phyloP scores from a whole-genome alignment of 805 yeast species.

The Myxozyma melibiosi region DNA sequence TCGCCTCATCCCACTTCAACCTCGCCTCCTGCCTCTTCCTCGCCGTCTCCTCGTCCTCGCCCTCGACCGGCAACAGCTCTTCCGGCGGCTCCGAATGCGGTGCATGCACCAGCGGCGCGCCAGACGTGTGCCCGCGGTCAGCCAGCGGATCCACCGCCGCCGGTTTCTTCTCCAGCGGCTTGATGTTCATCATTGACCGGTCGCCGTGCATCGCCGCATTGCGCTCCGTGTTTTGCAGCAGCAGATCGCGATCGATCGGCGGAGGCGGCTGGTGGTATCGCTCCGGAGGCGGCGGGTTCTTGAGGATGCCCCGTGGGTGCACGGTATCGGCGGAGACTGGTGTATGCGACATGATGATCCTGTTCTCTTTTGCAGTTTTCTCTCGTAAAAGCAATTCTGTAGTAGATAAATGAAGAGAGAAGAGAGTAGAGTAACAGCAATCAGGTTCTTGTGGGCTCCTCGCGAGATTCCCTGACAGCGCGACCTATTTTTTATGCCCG shows the following conservation, averaged over 20 bases:
- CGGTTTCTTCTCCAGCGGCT: constrained; percentile 6
- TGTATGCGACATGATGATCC: background rate
- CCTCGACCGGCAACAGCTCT: background rate
- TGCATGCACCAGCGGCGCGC: constrained; percentile 9
- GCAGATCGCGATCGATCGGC: constrained; percentile 20
- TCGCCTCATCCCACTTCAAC: constrained; percentile 77
- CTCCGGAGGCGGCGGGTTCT: constrained; percentile 27
- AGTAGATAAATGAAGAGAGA: no score
- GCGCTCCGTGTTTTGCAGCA: constrained; percentile 21
- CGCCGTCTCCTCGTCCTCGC: constrained; percentile 4
- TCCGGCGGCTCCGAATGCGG: constrained; percentile 1
- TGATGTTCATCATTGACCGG: constrained; percentile 11
- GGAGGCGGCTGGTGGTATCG: constrained; percentile 22
- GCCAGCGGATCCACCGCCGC: constrained; percentile 7
- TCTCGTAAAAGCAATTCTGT: no score
- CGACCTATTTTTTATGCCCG: no score
- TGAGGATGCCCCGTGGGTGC: constrained; percentile 28
- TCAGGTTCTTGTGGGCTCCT: background rate
- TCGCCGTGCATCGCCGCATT: constrained; percentile 26
- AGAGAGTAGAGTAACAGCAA: no score
- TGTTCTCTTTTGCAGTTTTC: background rate
- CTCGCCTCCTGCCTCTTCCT: constrained; percentile 5
- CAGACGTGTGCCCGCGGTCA: constrained; percentile 18
- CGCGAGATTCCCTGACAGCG: no score
- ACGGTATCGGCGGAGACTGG: background rate